Conservation (phyloP, 768 basidiomycete genomes). For the Auricularia cornea region DNA sequence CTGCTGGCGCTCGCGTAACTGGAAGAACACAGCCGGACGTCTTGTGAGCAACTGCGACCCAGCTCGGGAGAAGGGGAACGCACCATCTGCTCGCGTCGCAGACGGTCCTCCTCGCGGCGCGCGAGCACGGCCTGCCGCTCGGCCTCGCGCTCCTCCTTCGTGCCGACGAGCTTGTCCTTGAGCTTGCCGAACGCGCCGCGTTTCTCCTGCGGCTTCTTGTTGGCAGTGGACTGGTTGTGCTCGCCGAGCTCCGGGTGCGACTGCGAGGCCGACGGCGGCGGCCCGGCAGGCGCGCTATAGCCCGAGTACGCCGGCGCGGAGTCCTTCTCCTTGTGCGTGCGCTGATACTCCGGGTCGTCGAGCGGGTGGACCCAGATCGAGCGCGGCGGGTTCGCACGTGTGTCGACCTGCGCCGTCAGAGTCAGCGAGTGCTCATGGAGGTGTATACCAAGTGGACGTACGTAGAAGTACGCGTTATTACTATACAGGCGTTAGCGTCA, state of each 20-base stretch:
- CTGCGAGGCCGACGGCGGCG: slow-evolving; percentile 6
- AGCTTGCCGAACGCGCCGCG: slow-evolving; percentile 51
- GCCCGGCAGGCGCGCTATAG: slow-evolving; percentile 1
- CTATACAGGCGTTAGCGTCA: neutral
- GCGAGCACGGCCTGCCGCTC: slow-evolving; percentile 8
- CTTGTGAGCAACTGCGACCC: slow-evolving; percentile 9
- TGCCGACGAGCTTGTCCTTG: slow-evolving; percentile 56
- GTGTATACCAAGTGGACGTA: too few species aligned
- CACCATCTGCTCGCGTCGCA: slow-evolving; percentile 5
- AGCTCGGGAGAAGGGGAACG: slow-evolving; percentile 10
- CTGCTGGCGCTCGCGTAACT: slow-evolving; percentile 18
- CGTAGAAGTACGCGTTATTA: slow-evolving; percentile 43
- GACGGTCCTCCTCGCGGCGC: neutral
- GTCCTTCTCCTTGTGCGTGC: slow-evolving; percentile 42
- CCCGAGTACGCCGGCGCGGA: slow-evolving; percentile 6
- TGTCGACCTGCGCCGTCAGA: slow-evolving; percentile 50
- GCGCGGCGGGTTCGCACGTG: slow-evolving; percentile 50
- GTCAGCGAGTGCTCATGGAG: too few species aligned
- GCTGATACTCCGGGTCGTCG: slow-evolving; percentile 56
- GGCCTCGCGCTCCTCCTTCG: slow-evolving; percentile 52
- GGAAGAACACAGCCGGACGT: slow-evolving; percentile 14
- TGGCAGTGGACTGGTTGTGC: neutral
- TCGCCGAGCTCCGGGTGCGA: neutral
- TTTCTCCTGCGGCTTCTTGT: slow-evolving; percentile 23
- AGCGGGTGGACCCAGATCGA: slow-evolving; percentile 68